These are phyloP conservation scores for Mesotaenium endlicherianum DNA, from an alignment of 139 green algal genomes.

Conservation along the genomic window DNA sequence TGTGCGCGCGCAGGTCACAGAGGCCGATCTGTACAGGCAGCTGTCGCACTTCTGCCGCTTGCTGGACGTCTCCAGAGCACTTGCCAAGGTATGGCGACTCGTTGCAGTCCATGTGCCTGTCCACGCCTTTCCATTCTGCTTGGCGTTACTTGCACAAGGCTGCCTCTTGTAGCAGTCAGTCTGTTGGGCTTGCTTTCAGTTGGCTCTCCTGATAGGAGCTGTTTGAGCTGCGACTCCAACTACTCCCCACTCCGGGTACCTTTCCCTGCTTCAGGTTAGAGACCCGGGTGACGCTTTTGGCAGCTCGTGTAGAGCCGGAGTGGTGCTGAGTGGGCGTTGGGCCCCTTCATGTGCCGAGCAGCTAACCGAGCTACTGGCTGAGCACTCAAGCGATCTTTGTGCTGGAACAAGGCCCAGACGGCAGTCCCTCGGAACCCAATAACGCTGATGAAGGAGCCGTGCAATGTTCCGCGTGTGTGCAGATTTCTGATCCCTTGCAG, in stretches of 20 bases:
- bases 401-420: too few species aligned
- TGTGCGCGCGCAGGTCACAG: constrained; percentile 27
- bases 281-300: too few species aligned
- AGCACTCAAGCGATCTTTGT: too few species aligned
- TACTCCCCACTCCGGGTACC: not conserved
- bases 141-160: not conserved
- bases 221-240: not conserved
- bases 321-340: too few species aligned
- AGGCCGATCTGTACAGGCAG: constrained; percentile 54
- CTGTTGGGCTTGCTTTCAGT: not conserved
- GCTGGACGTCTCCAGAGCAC: constrained; percentile 7
- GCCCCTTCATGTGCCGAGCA: too few species aligned
- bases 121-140: not conserved
- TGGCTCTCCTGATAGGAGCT: not conserved
- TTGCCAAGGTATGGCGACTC: constrained; percentile 45
- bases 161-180: not conserved
- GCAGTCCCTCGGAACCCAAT: too few species aligned
- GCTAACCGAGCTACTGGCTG: too few species aligned
- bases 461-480: too few species aligned
- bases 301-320: too few species aligned
- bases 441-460: too few species aligned
- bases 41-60: constrained; percentile 46
- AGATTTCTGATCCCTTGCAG: not conserved
- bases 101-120: not conserved
- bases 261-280: not conserved